Evolutionary conservation across 148 eudicot genomes (phyloP).

Genomic region (Amaranthus hypochondriacus): DNA sequence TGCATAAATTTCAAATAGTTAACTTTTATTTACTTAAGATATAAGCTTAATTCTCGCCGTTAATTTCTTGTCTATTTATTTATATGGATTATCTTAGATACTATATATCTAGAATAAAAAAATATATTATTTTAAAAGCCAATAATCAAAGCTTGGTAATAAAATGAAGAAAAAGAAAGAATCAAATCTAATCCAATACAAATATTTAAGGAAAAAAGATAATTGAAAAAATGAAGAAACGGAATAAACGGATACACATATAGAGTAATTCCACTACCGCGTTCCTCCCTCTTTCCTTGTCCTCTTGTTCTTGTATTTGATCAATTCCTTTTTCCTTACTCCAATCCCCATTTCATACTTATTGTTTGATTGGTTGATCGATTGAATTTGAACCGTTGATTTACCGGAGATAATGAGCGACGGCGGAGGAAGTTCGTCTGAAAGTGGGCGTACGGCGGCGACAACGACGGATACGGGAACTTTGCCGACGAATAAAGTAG

Average conservation of each 20-base stretch:
- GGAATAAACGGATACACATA: constrained; percentile 27
- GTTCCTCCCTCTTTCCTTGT: not conserved
- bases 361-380: not conserved
- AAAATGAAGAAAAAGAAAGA: not conserved
- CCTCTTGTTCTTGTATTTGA: not conserved
- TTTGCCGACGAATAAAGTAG: constrained; percentile 8
- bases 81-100: too few relatives aligned
- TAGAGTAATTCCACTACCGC: not conserved
- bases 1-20: too few relatives aligned
- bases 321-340: not conserved
- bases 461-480: constrained; percentile 3
- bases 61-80: too few relatives aligned
- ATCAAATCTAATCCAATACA: not conserved
- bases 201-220: not conserved
- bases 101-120: too few relatives aligned
- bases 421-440: constrained; percentile 31
- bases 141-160: not conserved
- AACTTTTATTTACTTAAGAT: too few relatives aligned
- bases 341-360: not conserved
- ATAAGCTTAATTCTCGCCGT: too few relatives aligned
- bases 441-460: constrained; percentile 13
- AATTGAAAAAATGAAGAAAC: constrained; percentile 4
- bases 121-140: too few relatives aligned
- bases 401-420: constrained; percentile 45
- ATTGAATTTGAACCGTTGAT: not conserved